Conservation (phyloP, 345 rosid species). For the Abelmoschus esculentus region DNA sequence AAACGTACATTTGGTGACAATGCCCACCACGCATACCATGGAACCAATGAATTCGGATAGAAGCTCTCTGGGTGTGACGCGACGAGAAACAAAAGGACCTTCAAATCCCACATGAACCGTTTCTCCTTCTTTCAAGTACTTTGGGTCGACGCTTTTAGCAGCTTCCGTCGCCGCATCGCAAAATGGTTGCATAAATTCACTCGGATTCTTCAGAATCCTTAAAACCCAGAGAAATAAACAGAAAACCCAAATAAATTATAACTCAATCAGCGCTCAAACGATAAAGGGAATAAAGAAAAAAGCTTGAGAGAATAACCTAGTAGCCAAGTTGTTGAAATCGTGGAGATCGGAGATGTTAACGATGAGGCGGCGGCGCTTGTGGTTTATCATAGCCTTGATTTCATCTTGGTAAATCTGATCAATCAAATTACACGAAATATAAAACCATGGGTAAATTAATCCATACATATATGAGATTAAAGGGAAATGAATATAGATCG, state of each 20-base stretch:
- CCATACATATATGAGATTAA: too few species aligned
- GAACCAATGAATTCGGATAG: conserved; percentile 91
- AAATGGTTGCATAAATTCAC: conserved; percentile 82
- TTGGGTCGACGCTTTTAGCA: conserved; percentile 57
- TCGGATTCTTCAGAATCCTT: conserved; percentile 75
- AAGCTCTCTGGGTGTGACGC: conserved; percentile 88
- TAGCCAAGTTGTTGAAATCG: conserved; percentile 48
- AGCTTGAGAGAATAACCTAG: conserved; percentile 23
- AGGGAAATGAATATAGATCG: too few species aligned
- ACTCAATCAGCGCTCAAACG: background rate
- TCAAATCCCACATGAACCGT: conserved; percentile 78
- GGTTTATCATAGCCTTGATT: conserved; percentile 74
- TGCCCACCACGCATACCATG: conserved; percentile 92
- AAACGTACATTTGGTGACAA: conserved; percentile 86
- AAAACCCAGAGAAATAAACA: background rate
- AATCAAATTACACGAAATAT: too few species aligned
- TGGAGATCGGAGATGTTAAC: conserved; percentile 87
- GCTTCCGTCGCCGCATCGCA: conserved; percentile 86
- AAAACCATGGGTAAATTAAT: too few species aligned
- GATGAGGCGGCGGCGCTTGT: conserved; percentile 86
- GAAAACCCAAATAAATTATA: background rate
- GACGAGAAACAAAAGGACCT: conserved; percentile 91
- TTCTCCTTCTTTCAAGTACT: conserved; percentile 81
- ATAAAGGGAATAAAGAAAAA: too few species aligned
- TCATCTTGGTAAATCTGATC: conserved; percentile 65